These are phyloP conservation scores for Zarea fungicola DNA, from an alignment of 2,329 filamentous ascomycete species.

Conservation along the genomic window DNA sequence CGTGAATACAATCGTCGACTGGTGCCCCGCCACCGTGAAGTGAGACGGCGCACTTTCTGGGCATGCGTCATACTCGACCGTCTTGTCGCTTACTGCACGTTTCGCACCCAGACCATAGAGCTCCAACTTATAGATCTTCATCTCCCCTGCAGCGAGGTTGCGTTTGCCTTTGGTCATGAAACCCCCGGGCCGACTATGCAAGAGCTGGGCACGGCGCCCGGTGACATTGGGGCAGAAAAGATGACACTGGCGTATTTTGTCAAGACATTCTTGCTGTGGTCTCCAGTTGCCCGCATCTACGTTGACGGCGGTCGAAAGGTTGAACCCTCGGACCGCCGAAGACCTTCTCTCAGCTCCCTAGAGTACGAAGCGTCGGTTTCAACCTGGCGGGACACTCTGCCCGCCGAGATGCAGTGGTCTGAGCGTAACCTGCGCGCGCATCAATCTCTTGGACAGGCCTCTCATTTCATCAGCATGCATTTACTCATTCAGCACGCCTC, in stretches of 20 bases:
- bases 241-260: conserved; percentile 1
- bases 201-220: background rate
- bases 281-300: background rate
- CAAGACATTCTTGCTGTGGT: conserved; percentile 6
- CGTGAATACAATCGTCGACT: conserved; percentile 1
- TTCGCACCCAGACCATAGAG: conserved; percentile 3
- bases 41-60: conserved; percentile 1
- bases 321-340: background rate
- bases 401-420: conserved; percentile 1
- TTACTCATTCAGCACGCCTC: background rate
- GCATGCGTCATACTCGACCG: background rate
- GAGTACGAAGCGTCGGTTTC: background rate
- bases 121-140: background rate
- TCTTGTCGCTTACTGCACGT: conserved; percentile 3
- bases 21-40: background rate
- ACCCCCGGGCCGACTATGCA: background rate
- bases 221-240: background rate
- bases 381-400: conserved; percentile 1
- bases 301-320: background rate
- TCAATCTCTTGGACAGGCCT: background rate
- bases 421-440: background rate
- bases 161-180: conserved; percentile 6
- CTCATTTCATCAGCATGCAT: conserved; percentile 3
- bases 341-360: background rate
- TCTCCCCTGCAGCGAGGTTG: conserved; percentile 3